Evolutionary conservation across 2,329 filamentous ascomycete species (phyloP), one percentile per base, ranked within the genome.

Genomic region (Rhytidhysteron rufulum): DNA sequence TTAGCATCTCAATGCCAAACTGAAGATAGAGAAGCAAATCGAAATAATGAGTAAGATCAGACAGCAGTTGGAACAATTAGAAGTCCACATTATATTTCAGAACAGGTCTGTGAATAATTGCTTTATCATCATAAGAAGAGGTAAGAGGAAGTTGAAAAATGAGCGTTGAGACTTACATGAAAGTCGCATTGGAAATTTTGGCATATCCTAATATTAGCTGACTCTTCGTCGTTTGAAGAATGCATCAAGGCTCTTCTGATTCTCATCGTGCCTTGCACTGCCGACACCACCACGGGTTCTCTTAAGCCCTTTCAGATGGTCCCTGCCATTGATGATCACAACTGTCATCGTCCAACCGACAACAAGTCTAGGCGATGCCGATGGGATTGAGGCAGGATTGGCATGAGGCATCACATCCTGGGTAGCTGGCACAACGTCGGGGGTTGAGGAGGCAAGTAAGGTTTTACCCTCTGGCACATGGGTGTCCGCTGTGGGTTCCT

Each of bases 211-310:
- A n/a, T n/a, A 25, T 63, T 49, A 66, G 10, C 60, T 66, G 15
- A 62, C 49, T 50, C 69, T 78, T 22, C 67, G 67, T 57, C 77
- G 77, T 56, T 82, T 82, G 64, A 95, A 90, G 69, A 93, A 95
- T 0, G 77, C 77, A 33, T 87, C 80, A 52, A 96, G 77, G 15
- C 78, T 88, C 56, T 77, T 82, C 63, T 95, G 90, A 34, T 75
- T 81, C 9, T 78, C 74, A 60, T 96, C 89, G 58, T 87, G 83
- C 41, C 77, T 75, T 29, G 85, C 76, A 53, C 85, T 93, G 40
- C 88, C 88, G 41, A 95, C 85, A 3, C 89, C 89, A 21, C 88
- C 87, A 18, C 84, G 73, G 7, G 88, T 91, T 63, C 88, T 85
- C 61, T 83, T 90, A 42, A 95, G 69, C 20, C 82, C 80, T 32